These are phyloP conservation scores for Gracilariopsis chorda DNA, from an alignment of 23 red algal genomes.

Conservation along the genomic window DNA sequence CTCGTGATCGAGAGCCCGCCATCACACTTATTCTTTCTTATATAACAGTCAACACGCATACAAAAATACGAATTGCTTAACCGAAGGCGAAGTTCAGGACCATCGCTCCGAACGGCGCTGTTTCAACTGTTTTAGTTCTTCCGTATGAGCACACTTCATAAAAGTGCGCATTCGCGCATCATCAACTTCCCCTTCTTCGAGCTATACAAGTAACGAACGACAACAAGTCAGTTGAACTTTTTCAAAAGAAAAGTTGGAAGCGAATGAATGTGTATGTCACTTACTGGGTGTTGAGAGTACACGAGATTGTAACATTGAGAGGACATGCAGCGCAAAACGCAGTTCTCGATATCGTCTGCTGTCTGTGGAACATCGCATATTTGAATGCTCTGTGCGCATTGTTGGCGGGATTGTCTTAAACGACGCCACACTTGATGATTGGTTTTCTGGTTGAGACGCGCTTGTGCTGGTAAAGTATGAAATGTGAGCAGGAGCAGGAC, in stretches of 20 bases:
- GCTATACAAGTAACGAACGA: background rate
- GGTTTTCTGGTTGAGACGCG: background rate
- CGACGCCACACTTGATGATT: conserved; percentile 14
- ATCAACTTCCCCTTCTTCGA: conserved; percentile 52
- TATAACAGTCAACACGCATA: too few species aligned
- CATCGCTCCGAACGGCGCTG: background rate
- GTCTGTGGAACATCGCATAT: background rate
- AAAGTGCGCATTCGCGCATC: conserved; percentile 7
- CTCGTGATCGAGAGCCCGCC: background rate
- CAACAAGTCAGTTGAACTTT: background rate
- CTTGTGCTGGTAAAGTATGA: too few species aligned
- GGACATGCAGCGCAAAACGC: conserved; percentile 11
- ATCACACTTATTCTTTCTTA: background rate
- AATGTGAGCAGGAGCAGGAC: too few species aligned
- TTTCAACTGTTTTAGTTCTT: background rate
- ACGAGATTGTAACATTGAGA: conserved; percentile 26
- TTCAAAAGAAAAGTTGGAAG: background rate
- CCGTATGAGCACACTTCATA: conserved; percentile 19
- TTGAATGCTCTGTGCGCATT: background rate
- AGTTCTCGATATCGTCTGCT: conserved; percentile 21
- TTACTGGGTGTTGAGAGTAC: conserved; percentile 39
- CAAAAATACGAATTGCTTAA: background rate
- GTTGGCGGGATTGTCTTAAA: background rate
- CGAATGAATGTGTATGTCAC: background rate
- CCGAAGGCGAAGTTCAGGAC: background rate